Evolutionary conservation across 1,284 basidiomycete species (phyloP).

Genomic region (Ustilago nuda): DNA sequence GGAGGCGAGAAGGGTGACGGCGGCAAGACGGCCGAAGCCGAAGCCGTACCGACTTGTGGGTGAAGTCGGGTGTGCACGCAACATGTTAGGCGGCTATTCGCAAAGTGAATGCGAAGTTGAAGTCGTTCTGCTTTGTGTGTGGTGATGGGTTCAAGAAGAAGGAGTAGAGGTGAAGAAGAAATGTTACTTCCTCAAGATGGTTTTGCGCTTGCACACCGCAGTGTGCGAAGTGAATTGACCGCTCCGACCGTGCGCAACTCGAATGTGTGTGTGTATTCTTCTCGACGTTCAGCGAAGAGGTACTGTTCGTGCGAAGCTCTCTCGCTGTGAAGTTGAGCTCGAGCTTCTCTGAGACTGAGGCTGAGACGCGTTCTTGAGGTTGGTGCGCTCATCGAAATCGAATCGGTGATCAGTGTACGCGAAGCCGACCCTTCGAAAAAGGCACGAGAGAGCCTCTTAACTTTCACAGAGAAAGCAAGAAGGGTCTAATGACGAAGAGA

Average conservation of each 20-base stretch:
- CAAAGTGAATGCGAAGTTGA: conserved; percentile 1
- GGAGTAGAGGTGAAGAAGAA: background rate
- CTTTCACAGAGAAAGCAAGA: background rate
- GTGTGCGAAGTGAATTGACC: background rate
- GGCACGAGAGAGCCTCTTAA: no score
- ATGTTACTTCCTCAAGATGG: background rate
- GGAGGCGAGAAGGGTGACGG: conserved; percentile 23
- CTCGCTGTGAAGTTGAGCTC: background rate
- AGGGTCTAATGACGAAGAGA: no score
- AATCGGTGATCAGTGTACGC: conserved; percentile 18
- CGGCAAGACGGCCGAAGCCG: conserved; percentile 15
- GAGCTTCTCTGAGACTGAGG: background rate
- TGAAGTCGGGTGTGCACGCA: conserved; percentile 27
- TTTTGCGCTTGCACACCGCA: background rate
- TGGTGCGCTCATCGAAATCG: background rate
- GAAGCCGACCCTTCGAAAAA: conserved; percentile 1
- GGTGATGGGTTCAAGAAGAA: background rate
- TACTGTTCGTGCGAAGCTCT: conserved; percentile 2
- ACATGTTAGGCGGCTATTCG: conserved; percentile 12
- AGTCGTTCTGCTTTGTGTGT: conserved; percentile 1
- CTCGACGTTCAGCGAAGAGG: conserved; percentile 5
- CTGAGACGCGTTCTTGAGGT: conserved; percentile 1
- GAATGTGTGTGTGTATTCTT: conserved; percentile 5
- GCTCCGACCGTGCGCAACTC: conserved; percentile 12
- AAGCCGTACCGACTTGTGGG: conserved; percentile 21